These are phyloP conservation scores for Trichosporon faecale DNA, from an alignment of 1,284 basidiomycete genomes.

Conservation along the genomic window DNA sequence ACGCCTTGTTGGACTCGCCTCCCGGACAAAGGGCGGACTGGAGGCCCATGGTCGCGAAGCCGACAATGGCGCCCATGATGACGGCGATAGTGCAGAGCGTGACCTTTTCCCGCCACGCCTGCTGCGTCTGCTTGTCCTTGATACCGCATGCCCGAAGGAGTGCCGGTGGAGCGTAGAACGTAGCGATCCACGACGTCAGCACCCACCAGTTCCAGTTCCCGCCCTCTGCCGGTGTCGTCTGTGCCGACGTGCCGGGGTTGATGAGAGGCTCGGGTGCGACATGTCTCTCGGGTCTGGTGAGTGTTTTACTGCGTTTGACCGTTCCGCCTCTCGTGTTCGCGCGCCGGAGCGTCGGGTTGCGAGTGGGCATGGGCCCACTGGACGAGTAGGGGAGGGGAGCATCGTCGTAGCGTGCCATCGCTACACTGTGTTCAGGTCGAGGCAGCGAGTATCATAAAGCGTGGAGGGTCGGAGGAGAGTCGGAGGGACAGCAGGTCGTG, in stretches of 20 bases:
- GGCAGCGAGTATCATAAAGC: not conserved
- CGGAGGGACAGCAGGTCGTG: not conserved
- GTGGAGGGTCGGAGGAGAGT: not conserved
- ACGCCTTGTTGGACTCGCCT: slow-evolving; percentile 29
- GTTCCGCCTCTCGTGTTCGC: slow-evolving; percentile 25
- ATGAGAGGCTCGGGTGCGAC: slow-evolving; percentile 92
- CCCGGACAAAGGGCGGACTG: slow-evolving; percentile 87
- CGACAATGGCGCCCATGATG: slow-evolving; percentile 73
- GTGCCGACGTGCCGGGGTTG: slow-evolving; percentile 56
- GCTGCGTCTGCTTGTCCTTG: slow-evolving; percentile 69
- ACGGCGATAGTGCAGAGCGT: slow-evolving; percentile 83
- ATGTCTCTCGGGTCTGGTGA: slow-evolving; percentile 90
- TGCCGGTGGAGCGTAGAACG: slow-evolving; percentile 84
- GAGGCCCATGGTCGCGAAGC: slow-evolving; percentile 91
- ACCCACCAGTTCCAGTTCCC: slow-evolving; percentile 66
- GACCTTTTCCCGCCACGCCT: slow-evolving; percentile 98
- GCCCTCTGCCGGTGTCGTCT: slow-evolving; percentile 11
- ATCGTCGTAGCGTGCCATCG: slow-evolving; percentile 36
- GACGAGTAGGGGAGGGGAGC: slow-evolving; percentile 46
- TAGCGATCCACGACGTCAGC: slow-evolving; percentile 72
- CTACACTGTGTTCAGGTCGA: not conserved
- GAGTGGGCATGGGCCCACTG: slow-evolving; percentile 35
- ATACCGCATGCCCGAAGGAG: slow-evolving; percentile 72
- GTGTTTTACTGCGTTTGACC: slow-evolving; percentile 74
- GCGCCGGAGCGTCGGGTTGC: slow-evolving; percentile 28